These are phyloP conservation scores for Colletotrichum zoysiae DNA, from an alignment of 2,329 filamentous ascomycete genomes.

Conservation along the genomic window DNA sequence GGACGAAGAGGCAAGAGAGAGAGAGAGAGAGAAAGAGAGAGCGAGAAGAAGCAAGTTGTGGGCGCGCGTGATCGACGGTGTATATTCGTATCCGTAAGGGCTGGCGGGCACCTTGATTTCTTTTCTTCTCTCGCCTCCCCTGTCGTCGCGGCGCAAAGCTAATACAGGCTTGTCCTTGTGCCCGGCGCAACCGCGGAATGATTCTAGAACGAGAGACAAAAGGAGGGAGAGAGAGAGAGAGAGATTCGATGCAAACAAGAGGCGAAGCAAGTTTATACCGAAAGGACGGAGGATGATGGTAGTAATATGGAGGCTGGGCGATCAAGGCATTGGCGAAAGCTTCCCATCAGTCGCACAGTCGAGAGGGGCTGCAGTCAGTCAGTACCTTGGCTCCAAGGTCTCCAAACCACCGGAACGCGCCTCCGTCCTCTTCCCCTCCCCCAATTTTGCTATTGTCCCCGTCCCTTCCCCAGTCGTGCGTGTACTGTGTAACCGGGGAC, in stretches of 20 bases:
- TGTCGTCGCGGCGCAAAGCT: conserved; percentile 1
- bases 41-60: background rate
- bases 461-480: background rate
- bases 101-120: background rate
- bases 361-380: conserved; percentile 4
- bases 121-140: background rate
- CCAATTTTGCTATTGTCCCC: no score
- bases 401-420: conserved; percentile 15
- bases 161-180: conserved; percentile 22
- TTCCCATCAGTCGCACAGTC: conserved; percentile 19
- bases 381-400: background rate
- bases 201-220: conserved; percentile 22
- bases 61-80: background rate
- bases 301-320: conserved; percentile 36
- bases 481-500: background rate
- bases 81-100: conserved; percentile 6
- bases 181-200: conserved; percentile 34
- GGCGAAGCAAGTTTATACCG: conserved; percentile 4
- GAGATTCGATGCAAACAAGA: conserved; percentile 9
- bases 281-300: background rate
- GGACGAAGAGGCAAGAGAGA: background rate
- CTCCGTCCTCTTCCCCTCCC: background rate
- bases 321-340: conserved; percentile 18
- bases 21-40: no score
- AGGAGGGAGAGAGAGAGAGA: background rate